Percentiles rank a stretch among this genome's conserved stretches.
Evolutionary conservation across 345 rosid genomes (phyloP).

Genomic region (Gossypium bickii): DNA sequence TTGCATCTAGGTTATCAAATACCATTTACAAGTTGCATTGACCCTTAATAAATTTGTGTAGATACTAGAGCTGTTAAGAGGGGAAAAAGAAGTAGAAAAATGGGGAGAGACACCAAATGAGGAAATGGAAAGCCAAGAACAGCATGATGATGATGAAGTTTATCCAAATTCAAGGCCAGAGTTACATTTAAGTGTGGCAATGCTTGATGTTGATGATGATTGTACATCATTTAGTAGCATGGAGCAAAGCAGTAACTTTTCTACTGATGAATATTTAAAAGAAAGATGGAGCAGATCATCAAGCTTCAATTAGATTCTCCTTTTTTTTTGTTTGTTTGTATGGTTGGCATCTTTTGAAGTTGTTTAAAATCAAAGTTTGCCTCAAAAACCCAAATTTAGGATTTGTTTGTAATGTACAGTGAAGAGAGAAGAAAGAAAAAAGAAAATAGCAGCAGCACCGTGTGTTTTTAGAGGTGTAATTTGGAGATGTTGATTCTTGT

Average conservation of each 20-base stretch:
- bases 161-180: slow-evolving; percentile 63
- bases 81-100: slow-evolving; percentile 36
- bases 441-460: slow-evolving; percentile 12
- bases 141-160: slow-evolving; percentile 70
- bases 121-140: slow-evolving; percentile 39
- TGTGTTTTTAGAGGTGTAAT: slow-evolving; percentile 18
- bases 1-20: neutral
- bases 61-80: slow-evolving; percentile 61
- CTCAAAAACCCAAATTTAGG: neutral
- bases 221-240: slow-evolving; percentile 58
- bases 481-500: neutral
- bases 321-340: neutral
- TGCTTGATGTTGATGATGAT: slow-evolving; percentile 65
- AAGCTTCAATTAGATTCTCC: slow-evolving; percentile 42
- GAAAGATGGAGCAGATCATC: slow-evolving; percentile 61
- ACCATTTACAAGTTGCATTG: neutral
- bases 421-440: neutral
- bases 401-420: slow-evolving; percentile 1
- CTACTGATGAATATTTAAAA: slow-evolving; percentile 51
- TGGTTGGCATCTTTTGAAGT: neutral
- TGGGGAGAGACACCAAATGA: slow-evolving; percentile 19
- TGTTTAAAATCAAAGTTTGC: neutral
- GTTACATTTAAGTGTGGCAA: slow-evolving; percentile 56
- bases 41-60: slow-evolving; percentile 22
- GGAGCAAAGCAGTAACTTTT: slow-evolving; percentile 46